A percentile compares a stretch with the other conserved stretches of the same genome.
phyloP scores from a whole-genome alignment of 305 asterid genomes.

The Solanum chacoense region DNA sequence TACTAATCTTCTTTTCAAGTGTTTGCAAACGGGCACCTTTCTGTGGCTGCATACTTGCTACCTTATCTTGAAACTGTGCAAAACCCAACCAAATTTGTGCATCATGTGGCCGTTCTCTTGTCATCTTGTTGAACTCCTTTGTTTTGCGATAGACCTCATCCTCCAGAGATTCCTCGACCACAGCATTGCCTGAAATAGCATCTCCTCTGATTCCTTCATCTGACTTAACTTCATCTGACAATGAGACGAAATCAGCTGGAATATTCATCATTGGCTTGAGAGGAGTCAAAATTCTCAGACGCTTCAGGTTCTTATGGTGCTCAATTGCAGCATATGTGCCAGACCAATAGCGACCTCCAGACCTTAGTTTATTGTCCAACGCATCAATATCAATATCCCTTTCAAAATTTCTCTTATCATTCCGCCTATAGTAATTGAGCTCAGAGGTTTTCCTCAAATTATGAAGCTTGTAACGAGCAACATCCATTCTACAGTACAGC shows the following conservation, averaged over 20 bases:
- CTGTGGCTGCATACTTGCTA: conserved; percentile 74
- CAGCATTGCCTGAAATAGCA: conserved; percentile 15
- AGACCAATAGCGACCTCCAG: conserved; percentile 94
- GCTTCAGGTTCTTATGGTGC: conserved; percentile 80
- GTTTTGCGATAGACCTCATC: conserved; percentile 74
- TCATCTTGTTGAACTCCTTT: conserved; percentile 71
- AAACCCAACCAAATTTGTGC: conserved; percentile 71
- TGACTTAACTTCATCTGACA: conserved; percentile 15
- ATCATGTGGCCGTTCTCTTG: conserved; percentile 80
- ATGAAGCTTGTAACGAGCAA: conserved; percentile 78
- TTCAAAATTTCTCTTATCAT: conserved; percentile 27
- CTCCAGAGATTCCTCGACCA: conserved; percentile 91
- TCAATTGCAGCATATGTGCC: conserved; percentile 68
- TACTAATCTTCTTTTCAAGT: conserved; percentile 90
- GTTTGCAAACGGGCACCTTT: conserved; percentile 91
- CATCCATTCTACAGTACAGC: conserved; percentile 73
- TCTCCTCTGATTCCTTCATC: conserved; percentile 31
- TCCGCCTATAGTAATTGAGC: conserved; percentile 18
- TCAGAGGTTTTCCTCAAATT: conserved; percentile 38
- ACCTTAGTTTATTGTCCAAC: conserved; percentile 54
- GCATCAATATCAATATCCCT: conserved; percentile 62
- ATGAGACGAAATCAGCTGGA: conserved; percentile 47
- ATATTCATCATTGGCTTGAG: conserved; percentile 23
- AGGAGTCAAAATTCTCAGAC: conserved; percentile 44
- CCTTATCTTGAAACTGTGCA: conserved; percentile 89